Conservation (phyloP, 2,329 filamentous ascomycete genomes). For the Colletotrichum filicis region DNA sequence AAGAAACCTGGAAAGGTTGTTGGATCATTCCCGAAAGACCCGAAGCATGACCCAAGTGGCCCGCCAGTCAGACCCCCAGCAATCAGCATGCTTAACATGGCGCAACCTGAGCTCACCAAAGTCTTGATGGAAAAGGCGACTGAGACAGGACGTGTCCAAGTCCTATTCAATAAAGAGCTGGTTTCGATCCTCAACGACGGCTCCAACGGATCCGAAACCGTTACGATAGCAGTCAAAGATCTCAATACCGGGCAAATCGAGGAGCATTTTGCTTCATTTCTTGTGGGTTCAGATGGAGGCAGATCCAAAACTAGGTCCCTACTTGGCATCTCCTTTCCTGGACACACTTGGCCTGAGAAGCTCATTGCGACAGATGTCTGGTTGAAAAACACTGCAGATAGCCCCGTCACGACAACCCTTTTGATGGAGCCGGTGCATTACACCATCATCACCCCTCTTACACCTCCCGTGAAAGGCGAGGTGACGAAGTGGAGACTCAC, state of each 20-base stretch:
- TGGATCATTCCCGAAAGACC: neutral
- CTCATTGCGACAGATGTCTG: neutral
- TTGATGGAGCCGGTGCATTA: neutral
- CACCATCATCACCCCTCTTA: neutral
- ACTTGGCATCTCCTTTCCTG: neutral
- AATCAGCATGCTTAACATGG: constrained; percentile 10
- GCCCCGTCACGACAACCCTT: neutral
- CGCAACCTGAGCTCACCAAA: neutral
- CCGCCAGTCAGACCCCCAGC: neutral
- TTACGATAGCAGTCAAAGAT: neutral
- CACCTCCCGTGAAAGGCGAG: neutral
- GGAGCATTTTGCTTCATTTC: neutral
- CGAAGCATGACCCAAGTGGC: neutral
- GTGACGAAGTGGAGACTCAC: neutral
- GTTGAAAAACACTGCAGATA: neutral
- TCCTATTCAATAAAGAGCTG: neutral
- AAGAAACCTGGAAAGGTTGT: neutral
- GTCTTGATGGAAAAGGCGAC: neutral
- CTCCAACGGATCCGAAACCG: neutral
- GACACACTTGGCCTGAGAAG: neutral
- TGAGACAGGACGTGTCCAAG: neutral
- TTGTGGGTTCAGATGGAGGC: neutral
- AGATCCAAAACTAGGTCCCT: neutral
- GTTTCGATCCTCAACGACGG: neutral
- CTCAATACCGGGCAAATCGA: neutral